Evolutionary conservation across 129 eudicot species (phyloP), one percentile per base, ranked within the genome.

Genomic region (Flaveria ramosissima): DNA sequence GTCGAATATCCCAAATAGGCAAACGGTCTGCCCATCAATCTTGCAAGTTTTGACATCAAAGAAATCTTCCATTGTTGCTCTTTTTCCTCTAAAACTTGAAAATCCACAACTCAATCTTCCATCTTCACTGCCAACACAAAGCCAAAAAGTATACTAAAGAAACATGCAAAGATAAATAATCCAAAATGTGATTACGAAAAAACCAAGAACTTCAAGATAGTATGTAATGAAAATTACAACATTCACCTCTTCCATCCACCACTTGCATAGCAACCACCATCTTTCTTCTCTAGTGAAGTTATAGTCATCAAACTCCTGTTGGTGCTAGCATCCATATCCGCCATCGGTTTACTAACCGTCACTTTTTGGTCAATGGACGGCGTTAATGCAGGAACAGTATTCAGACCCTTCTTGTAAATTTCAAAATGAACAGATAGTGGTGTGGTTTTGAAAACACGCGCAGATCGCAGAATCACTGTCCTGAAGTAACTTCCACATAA

Each of bases 1-100:
- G 67, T 93, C 96, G 84, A 93, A 93, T 81, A 93, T 88, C 60
- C 98, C 98, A 56, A 90, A 93, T 55, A 93, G 83, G 70, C 83
- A 90, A 63, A 93, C 88, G 3, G 87, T 73, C 50, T 84, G 67
- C 45, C 89, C 95, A 81, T 90, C 85, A 55, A 93, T 82, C 81
- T 82, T 85, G 89, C 92, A 81, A 68, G 86, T 87, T 76, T 93
- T 93, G 20, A 93, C 80, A 79, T 93, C 96, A 84, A 69, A 93
- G 72, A 83, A 93, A 59, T 93, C 98, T 83, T 93, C 96, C 98
- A 93, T 93, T 84, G 82, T 90, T 30, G 92, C 88, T 71, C 98
- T 88, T 81, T 90, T 93, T 62, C 98, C 98, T 80, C 95, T 89
- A 47, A 93, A 90, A 82, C 96, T 93, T 57, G 98, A 85, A 75